Percentiles rank a stretch among this genome's conserved stretches.
Evolutionary conservation across 2,329 filamentous ascomycete genomes (phyloP).

Genomic region (Davidsoniella virescens): DNA sequence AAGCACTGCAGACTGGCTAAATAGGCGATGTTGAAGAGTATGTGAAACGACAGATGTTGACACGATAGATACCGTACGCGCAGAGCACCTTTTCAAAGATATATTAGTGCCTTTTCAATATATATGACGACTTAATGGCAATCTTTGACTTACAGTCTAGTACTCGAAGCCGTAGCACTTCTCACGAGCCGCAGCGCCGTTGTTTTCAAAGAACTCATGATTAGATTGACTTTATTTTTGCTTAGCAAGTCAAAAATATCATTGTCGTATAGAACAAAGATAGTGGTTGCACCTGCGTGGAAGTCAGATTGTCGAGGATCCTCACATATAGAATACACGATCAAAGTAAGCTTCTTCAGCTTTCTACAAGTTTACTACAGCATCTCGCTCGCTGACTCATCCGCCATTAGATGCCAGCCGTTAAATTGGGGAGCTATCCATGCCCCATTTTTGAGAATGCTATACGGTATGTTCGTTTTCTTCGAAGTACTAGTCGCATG

Average conservation of each 20-base stretch:
- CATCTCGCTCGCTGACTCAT: too few relatives aligned
- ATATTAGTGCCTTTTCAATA: not conserved
- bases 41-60: not conserved
- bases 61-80: not conserved
- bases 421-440: too few relatives aligned
- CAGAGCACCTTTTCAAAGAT: not conserved
- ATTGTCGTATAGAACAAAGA: not conserved
- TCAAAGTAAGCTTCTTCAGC: too few relatives aligned
- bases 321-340: not conserved
- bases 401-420: too few relatives aligned
- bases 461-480: too few relatives aligned
- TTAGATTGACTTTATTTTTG: not conserved
- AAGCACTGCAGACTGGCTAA: conserved; percentile 19
- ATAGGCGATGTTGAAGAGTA: conserved; percentile 16
- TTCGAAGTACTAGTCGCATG: too few relatives aligned
- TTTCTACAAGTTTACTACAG: too few relatives aligned
- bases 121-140: not conserved
- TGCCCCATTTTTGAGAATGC: too few relatives aligned
- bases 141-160: conserved; percentile 2
- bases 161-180: not conserved
- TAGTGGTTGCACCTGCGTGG: not conserved
- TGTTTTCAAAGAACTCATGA: conserved; percentile 6
- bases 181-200: not conserved
- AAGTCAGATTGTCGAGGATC: not conserved
- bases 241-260: not conserved